Base-by-base conservation (phyloP, 805 yeast genomes). In the Nakazawaea molendinolei region DNA sequence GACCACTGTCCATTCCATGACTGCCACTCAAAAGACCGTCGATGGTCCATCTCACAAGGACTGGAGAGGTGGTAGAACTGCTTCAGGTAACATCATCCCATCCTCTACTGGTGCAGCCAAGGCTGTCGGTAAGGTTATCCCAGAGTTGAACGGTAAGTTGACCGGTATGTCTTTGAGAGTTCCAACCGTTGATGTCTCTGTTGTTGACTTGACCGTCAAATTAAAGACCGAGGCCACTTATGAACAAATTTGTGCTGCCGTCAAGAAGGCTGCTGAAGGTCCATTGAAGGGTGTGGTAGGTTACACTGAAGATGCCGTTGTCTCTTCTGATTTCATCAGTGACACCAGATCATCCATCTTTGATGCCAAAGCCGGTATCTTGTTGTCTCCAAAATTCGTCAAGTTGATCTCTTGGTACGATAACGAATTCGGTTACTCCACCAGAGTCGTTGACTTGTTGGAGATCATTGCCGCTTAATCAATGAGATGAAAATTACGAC, bases 1-100 rank as follows among this genome's bases (percentile, higher is more conserved):
- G 84, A 76, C 84, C 65, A 76, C 83, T 45, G 81, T 75, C 43
- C 83, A 76, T 69, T 73, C 82, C 55, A 67, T 74, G 64, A 76
- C 83, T 44, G 83, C 83, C 44, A 73, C 83, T 47, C 83, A 77
- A 63, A 76, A 76, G 69, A 75, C 82, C 45, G 84, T 77, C 51
- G 84, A 77, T 58, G 83, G 83, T 67, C 80, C 83, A 58, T 76
- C 84, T 60, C 80, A 74, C 68, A 77, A 77, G 67, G 84, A 76
- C 68, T 76, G 84, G 84, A 75, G 84, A 74, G 83, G 83, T 67
- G 84, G 83, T 61, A 72, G 84, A 69, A 74, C 83, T 52, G 84
- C 84, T 55, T 74, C 81, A 44, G 82, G 77, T 56, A 76, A 77
- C 75, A 76, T 77, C 58, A 77, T 77, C 54, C 84, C 84, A 63